phyloP scores from a whole-genome alignment of 495 filamentous ascomycete species.

The Aspergillus sparsus region DNA sequence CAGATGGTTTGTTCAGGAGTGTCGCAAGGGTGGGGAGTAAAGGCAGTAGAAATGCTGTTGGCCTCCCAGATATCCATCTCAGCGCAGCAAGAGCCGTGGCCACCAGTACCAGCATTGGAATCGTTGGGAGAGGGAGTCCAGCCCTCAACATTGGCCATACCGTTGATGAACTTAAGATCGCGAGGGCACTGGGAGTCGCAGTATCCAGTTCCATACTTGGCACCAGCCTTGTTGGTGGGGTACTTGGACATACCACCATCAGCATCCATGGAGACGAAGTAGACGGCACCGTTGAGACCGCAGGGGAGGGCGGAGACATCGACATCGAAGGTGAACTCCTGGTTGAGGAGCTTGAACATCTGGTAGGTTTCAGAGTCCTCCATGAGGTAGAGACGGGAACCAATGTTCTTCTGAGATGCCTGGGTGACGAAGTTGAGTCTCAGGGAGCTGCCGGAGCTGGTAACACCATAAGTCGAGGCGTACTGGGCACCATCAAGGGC shows the following conservation, averaged over 20 bases:
- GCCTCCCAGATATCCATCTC: constrained; percentile 78
- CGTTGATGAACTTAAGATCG: constrained; percentile 69
- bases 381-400: constrained; percentile 64
- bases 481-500: constrained; percentile 65
- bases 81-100: constrained; percentile 67
- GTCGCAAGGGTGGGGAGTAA: constrained; percentile 66
- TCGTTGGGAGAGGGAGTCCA: constrained; percentile 61
- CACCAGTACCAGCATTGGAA: constrained; percentile 58
- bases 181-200: constrained; percentile 72
- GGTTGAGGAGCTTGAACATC: constrained; percentile 57
- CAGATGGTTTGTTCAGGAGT: constrained; percentile 58
- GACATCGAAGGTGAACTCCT: constrained; percentile 70
- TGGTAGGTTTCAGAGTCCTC: constrained; percentile 58
- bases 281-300: constrained; percentile 72
- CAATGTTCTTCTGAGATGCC: constrained; percentile 46
- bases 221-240: constrained; percentile 64
- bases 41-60: constrained; percentile 59
- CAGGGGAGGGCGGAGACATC: constrained; percentile 66
- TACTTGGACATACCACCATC: constrained; percentile 57
- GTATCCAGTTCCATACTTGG: constrained; percentile 73
- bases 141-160: constrained; percentile 62
- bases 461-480: constrained; percentile 55
- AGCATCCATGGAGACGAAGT: constrained; percentile 65
- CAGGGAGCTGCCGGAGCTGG: constrained; percentile 53
- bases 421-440: constrained; percentile 57